Evolutionary conservation across 2,329 filamentous ascomycete genomes (phyloP), one percentile per base, ranked within the genome.

Genomic region (Fusarium secorum): DNA sequence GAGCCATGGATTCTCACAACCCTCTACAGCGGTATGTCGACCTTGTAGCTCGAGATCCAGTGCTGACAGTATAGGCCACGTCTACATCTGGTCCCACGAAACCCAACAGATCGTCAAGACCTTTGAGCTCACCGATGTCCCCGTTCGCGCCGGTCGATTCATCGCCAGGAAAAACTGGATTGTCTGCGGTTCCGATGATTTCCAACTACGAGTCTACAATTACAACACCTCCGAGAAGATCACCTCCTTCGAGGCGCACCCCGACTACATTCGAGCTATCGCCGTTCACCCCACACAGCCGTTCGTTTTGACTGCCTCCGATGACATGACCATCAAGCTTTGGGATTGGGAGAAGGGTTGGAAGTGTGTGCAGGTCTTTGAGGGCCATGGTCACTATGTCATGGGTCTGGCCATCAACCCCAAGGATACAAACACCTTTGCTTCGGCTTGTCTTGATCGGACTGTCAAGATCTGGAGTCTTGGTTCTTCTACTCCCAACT

Each of bases 141-240:
- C 96, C 72, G 95, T 99, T 64, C 93, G 96, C 82, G 96, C 96
- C 70, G 96, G 96, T 78, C 93, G 96, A 76, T 99, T 99, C 82
- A 90, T 99, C 79, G 93, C 96, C 75, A 90, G 96, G 77, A 99
- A 99, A 90, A 99, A 98, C 83, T 99, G 96, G 96, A 97, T 97
- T 76, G 93, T 97, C 60, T 96, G 94, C 83, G 96, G 96, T 79
- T 99, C 92, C 74, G 93, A 97, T 84, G 94, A 97, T 85, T 97
- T 97, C 84, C 88, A 90, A 79, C 81, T 90, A 58, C 92, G 95
- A 76, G 93, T 97, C 71, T 97, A 97, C 88, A 98, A 99, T 85
- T 99, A 98, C 88, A 98, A 99, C 85, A 99, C 96, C 58, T 97
- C 94, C 66, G 96, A 99, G 84, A 98, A 98, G 88, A 96, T 98